A percentile compares a stretch with the other conserved stretches of the same genome.
Evolutionary conservation across 805 yeast genomes (phyloP).

Genomic region (Suhomyces pyralidae): DNA sequence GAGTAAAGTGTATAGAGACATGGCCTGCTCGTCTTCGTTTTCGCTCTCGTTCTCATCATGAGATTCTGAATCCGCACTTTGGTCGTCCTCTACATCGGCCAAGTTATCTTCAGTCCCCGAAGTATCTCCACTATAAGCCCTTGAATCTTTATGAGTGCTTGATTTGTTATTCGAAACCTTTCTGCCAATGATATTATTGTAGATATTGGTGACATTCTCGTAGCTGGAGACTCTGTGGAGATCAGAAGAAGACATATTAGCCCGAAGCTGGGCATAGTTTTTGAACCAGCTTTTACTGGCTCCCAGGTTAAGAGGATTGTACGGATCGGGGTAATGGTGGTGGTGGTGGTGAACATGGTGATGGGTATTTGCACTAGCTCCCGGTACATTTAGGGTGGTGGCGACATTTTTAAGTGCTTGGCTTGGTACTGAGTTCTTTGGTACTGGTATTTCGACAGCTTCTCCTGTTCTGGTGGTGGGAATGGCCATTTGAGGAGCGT

Average conservation of each 20-base stretch:
- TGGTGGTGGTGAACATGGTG: conserved; percentile 6
- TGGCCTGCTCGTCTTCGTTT: conserved; percentile 63
- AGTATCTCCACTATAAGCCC: background rate
- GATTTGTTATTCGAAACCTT: conserved; percentile 14
- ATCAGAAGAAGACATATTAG: conserved; percentile 16
- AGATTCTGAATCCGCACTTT: conserved; percentile 5
- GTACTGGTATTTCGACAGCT: conserved; percentile 64
- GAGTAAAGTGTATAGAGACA: conserved; percentile 62
- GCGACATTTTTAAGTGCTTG: background rate
- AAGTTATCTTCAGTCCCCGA: conserved; percentile 7
- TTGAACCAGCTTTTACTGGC: conserved; percentile 24
- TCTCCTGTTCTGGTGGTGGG: conserved; percentile 81
- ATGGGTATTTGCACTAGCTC: conserved; percentile 7
- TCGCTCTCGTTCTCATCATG: conserved; percentile 34
- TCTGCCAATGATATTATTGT: conserved; percentile 19
- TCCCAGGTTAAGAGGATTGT: conserved; percentile 13
- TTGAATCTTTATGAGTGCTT: conserved; percentile 14
- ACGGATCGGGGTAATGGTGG: conserved; percentile 8
- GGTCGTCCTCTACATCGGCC: background rate
- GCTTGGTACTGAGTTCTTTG: conserved; percentile 16
- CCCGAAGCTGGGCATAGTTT: conserved; percentile 23
- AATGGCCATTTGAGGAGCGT: conserved; percentile 60
- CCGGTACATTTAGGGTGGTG: background rate
- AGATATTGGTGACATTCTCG: conserved; percentile 26
- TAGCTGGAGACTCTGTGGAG: conserved; percentile 18